Evolutionary conservation across 257 asterid genomes (phyloP).

Genomic region (Primulina tabacum): DNA sequence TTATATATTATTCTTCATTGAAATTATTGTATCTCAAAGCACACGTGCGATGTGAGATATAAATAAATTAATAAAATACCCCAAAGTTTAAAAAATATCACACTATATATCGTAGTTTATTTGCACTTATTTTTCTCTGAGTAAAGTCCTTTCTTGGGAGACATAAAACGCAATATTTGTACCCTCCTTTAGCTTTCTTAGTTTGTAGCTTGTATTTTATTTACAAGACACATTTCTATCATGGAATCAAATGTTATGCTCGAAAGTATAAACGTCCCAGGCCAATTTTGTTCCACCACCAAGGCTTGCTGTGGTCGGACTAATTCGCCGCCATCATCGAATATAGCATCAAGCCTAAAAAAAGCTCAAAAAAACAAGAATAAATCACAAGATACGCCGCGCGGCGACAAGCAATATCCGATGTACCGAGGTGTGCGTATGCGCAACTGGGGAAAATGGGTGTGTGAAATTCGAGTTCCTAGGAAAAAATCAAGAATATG

Average conservation of each 20-base stretch:
- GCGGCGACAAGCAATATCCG: conserved; percentile 43
- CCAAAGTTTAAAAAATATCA: not conserved
- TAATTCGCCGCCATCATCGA: not conserved
- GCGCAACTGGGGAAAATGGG: conserved; percentile 95
- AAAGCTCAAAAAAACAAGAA: conserved; percentile 14
- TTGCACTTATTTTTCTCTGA: not conserved
- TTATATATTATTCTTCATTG: too few species aligned
- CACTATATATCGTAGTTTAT: not conserved
- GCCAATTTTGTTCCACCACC: not conserved
- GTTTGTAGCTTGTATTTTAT: too few species aligned
- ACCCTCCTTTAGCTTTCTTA: not conserved
- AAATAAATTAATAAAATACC: too few species aligned
- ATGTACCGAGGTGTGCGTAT: conserved; percentile 76
- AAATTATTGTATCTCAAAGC: too few species aligned
- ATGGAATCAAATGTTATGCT: not conserved
- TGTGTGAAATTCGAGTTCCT: conserved; percentile 89
- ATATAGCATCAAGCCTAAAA: conserved; percentile 4
- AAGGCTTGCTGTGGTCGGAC: not conserved
- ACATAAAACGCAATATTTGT: too few species aligned
- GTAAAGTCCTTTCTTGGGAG: too few species aligned
- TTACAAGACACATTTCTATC: not conserved
- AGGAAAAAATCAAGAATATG: conserved; percentile 85
- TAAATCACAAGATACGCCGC: conserved; percentile 39
- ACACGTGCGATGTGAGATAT: too few species aligned
- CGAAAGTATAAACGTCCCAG: not conserved